Evolutionary conservation across 2,329 filamentous ascomycete genomes (phyloP).

Genomic region (Alternaria triticina): DNA sequence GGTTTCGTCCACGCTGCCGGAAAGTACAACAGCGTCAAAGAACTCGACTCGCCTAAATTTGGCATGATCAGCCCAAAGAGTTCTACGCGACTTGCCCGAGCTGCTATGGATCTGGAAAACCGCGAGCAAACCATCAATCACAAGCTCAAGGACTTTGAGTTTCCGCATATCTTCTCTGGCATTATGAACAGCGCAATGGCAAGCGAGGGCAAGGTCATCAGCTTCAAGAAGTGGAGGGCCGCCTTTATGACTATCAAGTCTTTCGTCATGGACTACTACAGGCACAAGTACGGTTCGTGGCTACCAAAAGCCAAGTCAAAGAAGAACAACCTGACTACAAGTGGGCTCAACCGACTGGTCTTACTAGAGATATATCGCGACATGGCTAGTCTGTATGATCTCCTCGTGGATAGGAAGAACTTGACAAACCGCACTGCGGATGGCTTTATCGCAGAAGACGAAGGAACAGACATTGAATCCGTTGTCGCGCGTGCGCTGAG

Average conservation of each 20-base stretch:
- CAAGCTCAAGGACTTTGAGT: conserved; percentile 87
- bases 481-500: conserved; percentile 71
- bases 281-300: conserved; percentile 74
- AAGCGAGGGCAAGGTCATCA: conserved; percentile 75
- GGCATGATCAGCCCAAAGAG: conserved; percentile 73
- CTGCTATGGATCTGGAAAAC: conserved; percentile 78
- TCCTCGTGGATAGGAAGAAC: conserved; percentile 79
- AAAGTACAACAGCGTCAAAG: conserved; percentile 76
- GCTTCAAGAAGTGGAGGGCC: conserved; percentile 83
- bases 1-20: conserved; percentile 91
- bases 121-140: conserved; percentile 73
- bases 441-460: conserved; percentile 64
- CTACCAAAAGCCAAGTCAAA: conserved; percentile 90
- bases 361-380: conserved; percentile 84
- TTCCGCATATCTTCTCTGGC: conserved; percentile 86
- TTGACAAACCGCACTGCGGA: conserved; percentile 81
- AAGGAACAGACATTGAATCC: conserved; percentile 61
- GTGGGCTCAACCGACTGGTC: conserved; percentile 83
- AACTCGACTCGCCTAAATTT: conserved; percentile 72
- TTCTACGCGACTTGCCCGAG: conserved; percentile 79
- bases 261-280: conserved; percentile 75
- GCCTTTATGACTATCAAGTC: conserved; percentile 77
- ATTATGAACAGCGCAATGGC: conserved; percentile 83
- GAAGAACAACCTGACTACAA: conserved; percentile 87
- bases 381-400: conserved; percentile 84